Evolutionary conservation across 2,329 filamentous ascomycete genomes (phyloP), one percentile per base, ranked within the genome.

Genomic region (Aureobasidium sp.): DNA sequence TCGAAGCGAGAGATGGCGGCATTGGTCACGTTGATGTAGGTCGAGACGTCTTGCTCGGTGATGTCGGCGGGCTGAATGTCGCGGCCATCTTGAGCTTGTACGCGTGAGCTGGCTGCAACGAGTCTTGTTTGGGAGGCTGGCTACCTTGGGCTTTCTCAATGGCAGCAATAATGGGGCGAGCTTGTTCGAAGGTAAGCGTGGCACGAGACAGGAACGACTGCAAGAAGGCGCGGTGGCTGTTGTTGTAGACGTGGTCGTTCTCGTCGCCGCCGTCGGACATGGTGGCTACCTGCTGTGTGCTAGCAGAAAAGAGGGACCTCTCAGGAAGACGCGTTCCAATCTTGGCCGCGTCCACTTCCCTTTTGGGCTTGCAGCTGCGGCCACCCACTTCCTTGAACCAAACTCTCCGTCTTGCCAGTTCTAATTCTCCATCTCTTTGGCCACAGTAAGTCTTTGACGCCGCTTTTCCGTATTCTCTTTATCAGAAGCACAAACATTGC

Each of bases 131-230:
- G 82, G 72, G 2, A 81, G 75, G 78, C 73, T 65, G 78, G 73
- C 45, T 78, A 68, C 53, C 80, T 56, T 83, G 77, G 12, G 82
- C 84, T 9, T 84, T 87, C 67, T 88, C 80, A 61, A 97, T 93
- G 36, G 82, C 83, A 3, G 92, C 90, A 15, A 97, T 80, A 27
- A 97, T 78, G 0, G 85, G 83, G 69, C 85, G 85, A 14, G 87
- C 86, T 69, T 95, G 85, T 59, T 85, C 80, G 65, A 89, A 84
- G 0, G 90, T 95, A 73, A 97, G 80, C 48, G 86, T 85, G 25
- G 89, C 88, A 55, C 87, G 86, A 3, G 89, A 85, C 74, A 97
- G 81, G 67, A 99, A 86, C 53, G 90, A 89, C 75, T 99, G 94
- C 0, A 97, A 80, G 71, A 99, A 96, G 9, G 93, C 92, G 62